Percentiles rank a stretch among this genome's conserved stretches.
These are phyloP conservation scores for Escallonia rubra DNA, from an alignment of 129 eudicot genomes.

Conservation along the genomic window DNA sequence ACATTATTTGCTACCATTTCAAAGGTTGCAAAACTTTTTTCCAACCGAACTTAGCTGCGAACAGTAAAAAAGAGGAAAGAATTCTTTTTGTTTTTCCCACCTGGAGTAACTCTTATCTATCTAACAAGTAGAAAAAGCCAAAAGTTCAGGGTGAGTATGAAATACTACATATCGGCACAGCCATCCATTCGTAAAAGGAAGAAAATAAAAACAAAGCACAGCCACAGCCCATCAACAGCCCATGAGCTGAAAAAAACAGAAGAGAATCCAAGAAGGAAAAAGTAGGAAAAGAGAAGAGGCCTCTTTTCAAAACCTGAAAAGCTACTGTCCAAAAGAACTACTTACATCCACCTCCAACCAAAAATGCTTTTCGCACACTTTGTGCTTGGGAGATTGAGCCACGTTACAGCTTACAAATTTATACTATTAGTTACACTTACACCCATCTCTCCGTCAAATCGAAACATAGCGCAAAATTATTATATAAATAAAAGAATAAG, in stretches of 20 bases:
- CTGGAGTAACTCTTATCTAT: too few species aligned
- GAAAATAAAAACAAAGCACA: conserved; percentile 6
- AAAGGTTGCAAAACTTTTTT: too few species aligned
- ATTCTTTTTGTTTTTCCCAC: too few species aligned
- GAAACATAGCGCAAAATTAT: conserved; percentile 16
- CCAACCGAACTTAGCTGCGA: too few species aligned
- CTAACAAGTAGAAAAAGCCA: too few species aligned
- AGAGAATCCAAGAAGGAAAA: conserved; percentile 26
- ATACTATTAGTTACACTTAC: background rate
- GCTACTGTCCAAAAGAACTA: conserved; percentile 5
- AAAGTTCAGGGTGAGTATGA: too few species aligned
- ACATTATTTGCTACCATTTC: too few species aligned
- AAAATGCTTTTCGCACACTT: conserved; percentile 13
- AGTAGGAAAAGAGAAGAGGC: conserved; percentile 7
- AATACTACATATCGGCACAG: too few species aligned
- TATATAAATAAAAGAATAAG: background rate
- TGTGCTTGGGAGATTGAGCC: conserved; percentile 1
- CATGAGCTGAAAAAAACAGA: conserved; percentile 28
- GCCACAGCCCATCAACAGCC: conserved; percentile 21
- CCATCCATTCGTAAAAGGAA: background rate
- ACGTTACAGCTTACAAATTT: conserved; percentile 4
- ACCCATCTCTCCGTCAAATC: conserved; percentile 17
- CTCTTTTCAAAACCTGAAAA: conserved; percentile 8
- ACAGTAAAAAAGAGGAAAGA: too few species aligned
- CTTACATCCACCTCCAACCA: conserved; percentile 21